Evolutionary conservation across 2,329 filamentous ascomycete species (phyloP), one percentile per base, ranked within the genome.

Genomic region (Epichloe gansuensis): DNA sequence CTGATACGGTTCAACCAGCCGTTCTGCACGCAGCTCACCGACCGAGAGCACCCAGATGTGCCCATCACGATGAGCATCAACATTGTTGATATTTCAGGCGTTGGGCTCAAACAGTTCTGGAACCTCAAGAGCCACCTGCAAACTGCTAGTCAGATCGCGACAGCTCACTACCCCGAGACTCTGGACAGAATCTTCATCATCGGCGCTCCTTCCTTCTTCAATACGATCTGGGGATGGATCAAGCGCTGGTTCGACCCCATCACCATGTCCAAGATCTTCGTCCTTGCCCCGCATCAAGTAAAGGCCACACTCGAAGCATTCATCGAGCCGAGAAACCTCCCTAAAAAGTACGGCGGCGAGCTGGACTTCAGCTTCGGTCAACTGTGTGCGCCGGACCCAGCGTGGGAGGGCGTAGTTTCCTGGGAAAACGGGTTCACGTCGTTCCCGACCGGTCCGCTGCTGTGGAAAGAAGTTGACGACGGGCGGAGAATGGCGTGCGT

Each of bases 181-280:
- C 72, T 96, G 48, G 91, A 69, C 54, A 61, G 71, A 39, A 74
- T 75, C 60, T 75, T 74, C 56, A 85, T 97, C 62, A 89, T 96
- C 57, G 90, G 90, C 55, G 91, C 91, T 0, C 91, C 91, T 7
- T 72, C 78, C 45, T 95, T 95, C 76, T 95, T 95, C 73, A 85
- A 86, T 48, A 95, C 89, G 3, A 87, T 95, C 54, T 91, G 90
- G 90, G 82, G 87, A 58, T 95, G 89, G 89, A 79, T 95, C 70
- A 95, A 95, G 75, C 84, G 86, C 63, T 95, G 90, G 89, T 95
- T 95, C 63, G 86, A 90, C 70, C 90, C 90, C 6, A 89, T 89
- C 56, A 96, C 91, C 36, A 87, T 89, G 3, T 93, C 88, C 61
- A 97, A 97, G 73, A 96, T 97, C 66, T 95, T 95, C 67, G 93